phyloP scores from a whole-genome alignment of 768 basidiomycete genomes.

The Hydnomerulius pinastri region DNA sequence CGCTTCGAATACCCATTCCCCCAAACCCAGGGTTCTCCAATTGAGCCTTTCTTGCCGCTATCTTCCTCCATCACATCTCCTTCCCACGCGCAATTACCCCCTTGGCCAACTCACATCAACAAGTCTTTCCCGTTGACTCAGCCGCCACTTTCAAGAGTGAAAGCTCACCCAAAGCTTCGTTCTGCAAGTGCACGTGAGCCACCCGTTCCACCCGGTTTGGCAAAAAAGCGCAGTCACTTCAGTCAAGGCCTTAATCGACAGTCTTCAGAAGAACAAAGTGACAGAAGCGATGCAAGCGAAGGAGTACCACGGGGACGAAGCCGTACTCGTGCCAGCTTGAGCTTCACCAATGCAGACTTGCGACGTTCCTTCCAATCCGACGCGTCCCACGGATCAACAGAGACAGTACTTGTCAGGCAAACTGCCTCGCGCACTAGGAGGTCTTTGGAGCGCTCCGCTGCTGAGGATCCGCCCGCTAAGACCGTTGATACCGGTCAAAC shows the following conservation, averaged over 20 bases:
- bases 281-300: conserved; percentile 28
- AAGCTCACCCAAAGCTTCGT: conserved; percentile 33
- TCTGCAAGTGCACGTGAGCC: conserved; percentile 28
- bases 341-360: not conserved
- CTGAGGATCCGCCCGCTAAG: conserved; percentile 3
- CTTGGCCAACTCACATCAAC: conserved; percentile 28
- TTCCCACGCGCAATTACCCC: conserved; percentile 24
- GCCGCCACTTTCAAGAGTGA: conserved; percentile 29
- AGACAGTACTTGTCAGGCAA: conserved; percentile 12
- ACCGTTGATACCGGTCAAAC: not conserved
- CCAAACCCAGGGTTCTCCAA: conserved; percentile 29
- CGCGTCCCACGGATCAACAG: not conserved
- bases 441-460: conserved; percentile 4
- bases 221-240: conserved; percentile 28
- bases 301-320: conserved; percentile 9
- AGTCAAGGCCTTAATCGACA: conserved; percentile 22
- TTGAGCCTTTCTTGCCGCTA: conserved; percentile 25
- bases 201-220: conserved; percentile 33
- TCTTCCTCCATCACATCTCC: conserved; percentile 23
- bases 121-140: conserved; percentile 33
- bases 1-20: conserved; percentile 37
- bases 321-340: conserved; percentile 5
- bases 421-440: conserved; percentile 6
- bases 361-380: conserved; percentile 2
- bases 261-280: conserved; percentile 30